Percentiles rank a stretch among this genome's conserved stretches.
Conservation (phyloP, 345 rosid genomes). For the thale cress (Arabidopsis thaliana) region TAIR10.1 NC_003071.7:13633001-13633500, state of each 20-base stretch:
- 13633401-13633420: neutral
- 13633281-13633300: neutral
- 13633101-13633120: conserved; percentile 63
- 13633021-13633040: conserved; percentile 54
- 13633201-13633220: neutral
- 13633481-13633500: neutral
- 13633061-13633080: conserved; percentile 58
- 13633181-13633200: conserved; percentile 1
- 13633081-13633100: conserved; percentile 62
- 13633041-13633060: conserved; percentile 49
- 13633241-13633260: conserved; percentile 22
- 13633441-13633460: conserved; percentile 30
- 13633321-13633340: neutral
- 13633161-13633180: conserved; percentile 44
- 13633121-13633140: conserved; percentile 67
- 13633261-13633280: neutral
- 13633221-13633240: conserved; percentile 36
- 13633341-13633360: neutral
- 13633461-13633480: conserved; percentile 1
- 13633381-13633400: neutral
- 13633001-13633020: conserved; percentile 67
- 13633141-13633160: conserved; percentile 54
- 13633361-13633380: neutral
- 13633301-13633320: neutral
- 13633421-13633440: conserved; percentile 25